Evolutionary conservation across 2,329 filamentous ascomycete genomes (phyloP).

Genomic region (Pochonia chlamydosporia): DNA sequence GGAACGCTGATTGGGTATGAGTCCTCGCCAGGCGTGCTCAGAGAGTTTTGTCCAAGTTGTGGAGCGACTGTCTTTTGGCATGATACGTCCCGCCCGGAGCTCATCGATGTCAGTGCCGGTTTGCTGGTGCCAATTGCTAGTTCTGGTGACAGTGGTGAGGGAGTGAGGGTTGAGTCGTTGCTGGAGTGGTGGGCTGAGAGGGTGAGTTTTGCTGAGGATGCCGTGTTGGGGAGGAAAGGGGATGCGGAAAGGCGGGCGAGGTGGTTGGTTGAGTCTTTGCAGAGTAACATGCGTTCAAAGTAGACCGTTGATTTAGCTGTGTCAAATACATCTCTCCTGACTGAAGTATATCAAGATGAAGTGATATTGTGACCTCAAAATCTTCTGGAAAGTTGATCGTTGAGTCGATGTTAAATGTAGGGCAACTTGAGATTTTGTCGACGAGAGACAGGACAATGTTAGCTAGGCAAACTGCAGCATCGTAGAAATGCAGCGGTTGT

Average conservation of each 20-base stretch:
- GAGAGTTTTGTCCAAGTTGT: constrained; percentile 58
- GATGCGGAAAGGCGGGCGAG: not conserved
- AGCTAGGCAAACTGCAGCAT: too few species aligned
- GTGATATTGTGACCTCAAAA: too few species aligned
- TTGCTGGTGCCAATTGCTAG: constrained; percentile 21
- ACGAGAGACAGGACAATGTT: too few species aligned
- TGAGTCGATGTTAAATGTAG: too few species aligned
- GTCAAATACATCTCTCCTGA: too few species aligned
- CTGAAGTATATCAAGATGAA: too few species aligned
- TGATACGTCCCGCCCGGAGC: constrained; percentile 41
- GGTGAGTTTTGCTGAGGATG: constrained; percentile 55
- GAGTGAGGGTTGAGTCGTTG: constrained; percentile 51
- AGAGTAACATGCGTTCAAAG: not conserved
- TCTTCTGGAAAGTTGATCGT: too few species aligned
- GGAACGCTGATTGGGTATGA: constrained; percentile 45
- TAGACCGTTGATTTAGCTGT: too few species aligned
- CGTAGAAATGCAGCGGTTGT: too few species aligned
- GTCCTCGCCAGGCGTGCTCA: constrained; percentile 46
- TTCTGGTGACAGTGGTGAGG: constrained; percentile 38
- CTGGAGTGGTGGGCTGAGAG: constrained; percentile 55
- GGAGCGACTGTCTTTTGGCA: constrained; percentile 62
- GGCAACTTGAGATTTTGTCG: too few species aligned
- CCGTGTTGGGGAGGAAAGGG: not conserved
- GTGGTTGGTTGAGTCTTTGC: not conserved
- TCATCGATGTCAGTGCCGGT: constrained; percentile 61